Conservation (phyloP, 2,329 filamentous ascomycete species). For the Metarhizium sp. region DNA sequence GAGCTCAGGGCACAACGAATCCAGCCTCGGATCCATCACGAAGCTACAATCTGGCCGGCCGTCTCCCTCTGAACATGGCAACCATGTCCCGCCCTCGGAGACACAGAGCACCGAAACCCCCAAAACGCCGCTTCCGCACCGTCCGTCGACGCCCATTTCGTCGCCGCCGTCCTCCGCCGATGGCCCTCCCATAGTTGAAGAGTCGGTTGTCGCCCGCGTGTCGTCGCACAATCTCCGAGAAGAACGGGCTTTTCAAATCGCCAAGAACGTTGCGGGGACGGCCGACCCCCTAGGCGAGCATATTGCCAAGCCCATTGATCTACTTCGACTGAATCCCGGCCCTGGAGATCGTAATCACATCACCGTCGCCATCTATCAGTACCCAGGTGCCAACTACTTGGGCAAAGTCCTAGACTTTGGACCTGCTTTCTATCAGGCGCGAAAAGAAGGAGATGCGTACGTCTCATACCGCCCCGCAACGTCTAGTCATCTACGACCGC, state of each 20-base stretch:
- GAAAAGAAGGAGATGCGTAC: slow-evolving; percentile 42
- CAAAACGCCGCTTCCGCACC: slow-evolving; percentile 3
- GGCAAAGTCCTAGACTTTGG: slow-evolving; percentile 65
- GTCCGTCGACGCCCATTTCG: slow-evolving; percentile 20
- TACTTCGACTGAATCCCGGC: slow-evolving; percentile 60
- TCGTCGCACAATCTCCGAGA: slow-evolving; percentile 76
- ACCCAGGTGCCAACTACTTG: slow-evolving; percentile 66
- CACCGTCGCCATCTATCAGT: slow-evolving; percentile 72
- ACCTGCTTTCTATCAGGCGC: slow-evolving; percentile 57
- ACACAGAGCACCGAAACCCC: slow-evolving; percentile 27
- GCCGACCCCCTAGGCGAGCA: slow-evolving; percentile 66
- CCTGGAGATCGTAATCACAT: slow-evolving; percentile 62
- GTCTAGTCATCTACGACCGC: slow-evolving; percentile 38
- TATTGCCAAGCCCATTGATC: slow-evolving; percentile 72
- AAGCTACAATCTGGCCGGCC: slow-evolving; percentile 34
- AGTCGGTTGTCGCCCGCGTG: slow-evolving; percentile 68
- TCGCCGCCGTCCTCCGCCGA: slow-evolving; percentile 21
- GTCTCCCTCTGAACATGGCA: slow-evolving; percentile 29
- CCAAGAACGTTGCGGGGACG: slow-evolving; percentile 59
- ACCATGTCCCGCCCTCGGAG: slow-evolving; percentile 15
- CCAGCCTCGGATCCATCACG: slow-evolving; percentile 32
- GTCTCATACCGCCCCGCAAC: slow-evolving; percentile 33
- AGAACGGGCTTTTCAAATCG: slow-evolving; percentile 79
- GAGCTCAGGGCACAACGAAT: slow-evolving; percentile 32
- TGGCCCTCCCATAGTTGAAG: slow-evolving; percentile 47